phyloP scores from a whole-genome alignment of 441 rosid genomes.

The Populus tomentosa region DNA sequence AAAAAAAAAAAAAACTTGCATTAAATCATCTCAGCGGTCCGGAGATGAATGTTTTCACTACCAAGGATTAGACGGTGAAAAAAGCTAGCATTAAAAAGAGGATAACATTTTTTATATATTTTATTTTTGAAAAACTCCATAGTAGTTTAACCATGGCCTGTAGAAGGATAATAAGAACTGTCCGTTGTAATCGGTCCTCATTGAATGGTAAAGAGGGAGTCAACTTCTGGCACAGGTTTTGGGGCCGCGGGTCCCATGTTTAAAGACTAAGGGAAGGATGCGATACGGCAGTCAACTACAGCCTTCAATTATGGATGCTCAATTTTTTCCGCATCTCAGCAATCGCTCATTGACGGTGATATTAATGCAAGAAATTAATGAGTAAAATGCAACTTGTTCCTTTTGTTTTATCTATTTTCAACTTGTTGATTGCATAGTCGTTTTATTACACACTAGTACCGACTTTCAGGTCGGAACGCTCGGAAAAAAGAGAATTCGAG shows the following conservation, averaged over 20 bases:
- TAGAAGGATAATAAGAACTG: not conserved
- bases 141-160: not conserved
- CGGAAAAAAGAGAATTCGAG: not conserved
- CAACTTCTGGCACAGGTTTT: not conserved
- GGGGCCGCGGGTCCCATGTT: not conserved
- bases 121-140: not conserved
- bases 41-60: too few species aligned
- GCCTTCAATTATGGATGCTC: not conserved
- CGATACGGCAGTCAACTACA: constrained; percentile 12
- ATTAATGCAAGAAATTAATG: not conserved
- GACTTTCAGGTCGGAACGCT: not conserved
- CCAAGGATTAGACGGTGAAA: too few species aligned
- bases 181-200: not conserved
- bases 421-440: not conserved
- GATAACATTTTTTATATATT: not conserved
- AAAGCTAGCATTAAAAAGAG: not conserved
- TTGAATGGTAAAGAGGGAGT: not conserved
- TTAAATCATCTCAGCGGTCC: not conserved
- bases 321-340: not conserved
- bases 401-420: not conserved
- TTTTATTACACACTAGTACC: not conserved
- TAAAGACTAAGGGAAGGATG: not conserved
- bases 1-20: not conserved
- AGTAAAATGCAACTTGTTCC: not conserved
- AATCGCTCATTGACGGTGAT: not conserved